Percentiles rank a stretch among this genome's conserved stretches.
These are phyloP conservation scores for Suhomyces kilbournensis DNA, from an alignment of 805 yeast genomes.

Conservation along the genomic window DNA sequence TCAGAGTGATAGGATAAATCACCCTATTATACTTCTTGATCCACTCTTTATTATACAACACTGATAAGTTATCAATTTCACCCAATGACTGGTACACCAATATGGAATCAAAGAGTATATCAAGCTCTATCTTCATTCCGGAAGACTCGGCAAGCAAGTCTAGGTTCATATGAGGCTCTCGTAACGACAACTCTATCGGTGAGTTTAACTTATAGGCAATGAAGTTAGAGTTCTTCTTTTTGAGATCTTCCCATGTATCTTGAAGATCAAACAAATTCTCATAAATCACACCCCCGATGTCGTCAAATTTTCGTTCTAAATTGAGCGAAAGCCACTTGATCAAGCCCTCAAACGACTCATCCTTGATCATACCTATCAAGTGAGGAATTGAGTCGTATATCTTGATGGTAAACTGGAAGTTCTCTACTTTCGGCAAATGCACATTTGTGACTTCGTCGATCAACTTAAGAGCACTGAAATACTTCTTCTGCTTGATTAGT, in stretches of 20 bases:
- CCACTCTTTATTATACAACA: conserved; percentile 69
- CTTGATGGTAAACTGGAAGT: conserved; percentile 70
- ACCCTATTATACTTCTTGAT: conserved; percentile 66
- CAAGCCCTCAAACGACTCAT: conserved; percentile 66
- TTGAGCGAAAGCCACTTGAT: conserved; percentile 61
- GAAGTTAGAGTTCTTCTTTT: conserved; percentile 40
- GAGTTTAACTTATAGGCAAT: conserved; percentile 72
- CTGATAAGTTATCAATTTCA: conserved; percentile 56
- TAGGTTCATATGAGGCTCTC: conserved; percentile 52
- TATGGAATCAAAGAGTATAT: conserved; percentile 79
- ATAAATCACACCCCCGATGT: conserved; percentile 57
- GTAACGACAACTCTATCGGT: conserved; percentile 75
- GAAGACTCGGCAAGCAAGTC: conserved; percentile 46
- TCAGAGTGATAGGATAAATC: conserved; percentile 56
- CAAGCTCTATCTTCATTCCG: conserved; percentile 48
- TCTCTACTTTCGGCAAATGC: conserved; percentile 66
- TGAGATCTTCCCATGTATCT: conserved; percentile 54
- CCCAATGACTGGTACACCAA: conserved; percentile 76
- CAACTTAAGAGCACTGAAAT: conserved; percentile 82
- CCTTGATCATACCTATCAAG: conserved; percentile 66
- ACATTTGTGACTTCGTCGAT: conserved; percentile 70
- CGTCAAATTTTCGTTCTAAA: conserved; percentile 57
- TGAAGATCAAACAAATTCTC: conserved; percentile 56
- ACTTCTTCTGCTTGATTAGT: conserved; percentile 67
- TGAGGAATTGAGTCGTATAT: conserved; percentile 76